Percentiles rank a stretch among this genome's conserved stretches.
Conservation (phyloP, 2,329 filamentous ascomycete genomes). For the Colletotrichum sidae region DNA sequence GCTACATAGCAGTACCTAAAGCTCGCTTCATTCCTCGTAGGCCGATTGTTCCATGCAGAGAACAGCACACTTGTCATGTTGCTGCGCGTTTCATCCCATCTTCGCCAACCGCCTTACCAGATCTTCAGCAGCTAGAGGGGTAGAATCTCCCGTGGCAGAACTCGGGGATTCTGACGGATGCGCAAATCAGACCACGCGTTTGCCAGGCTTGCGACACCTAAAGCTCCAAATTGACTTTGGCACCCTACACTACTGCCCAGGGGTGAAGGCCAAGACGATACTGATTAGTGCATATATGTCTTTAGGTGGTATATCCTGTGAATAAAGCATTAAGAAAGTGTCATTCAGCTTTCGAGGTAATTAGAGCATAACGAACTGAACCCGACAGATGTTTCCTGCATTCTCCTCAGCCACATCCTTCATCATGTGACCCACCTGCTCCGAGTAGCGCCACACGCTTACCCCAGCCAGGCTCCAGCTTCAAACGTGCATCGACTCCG, state of each 20-base stretch:
- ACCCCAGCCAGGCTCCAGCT: slow-evolving; percentile 25
- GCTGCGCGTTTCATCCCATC: slow-evolving; percentile 30
- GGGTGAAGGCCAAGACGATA: slow-evolving; percentile 7
- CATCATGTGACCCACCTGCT: slow-evolving; percentile 24
- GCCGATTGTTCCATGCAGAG: slow-evolving; percentile 18
- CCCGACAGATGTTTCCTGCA: slow-evolving; percentile 1
- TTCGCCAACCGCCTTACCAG: neutral
- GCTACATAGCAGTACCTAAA: neutral
- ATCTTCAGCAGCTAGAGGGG: neutral
- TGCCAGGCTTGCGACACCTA: slow-evolving; percentile 15
- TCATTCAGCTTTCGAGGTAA: no score
- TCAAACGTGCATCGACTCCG: neutral
- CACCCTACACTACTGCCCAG: slow-evolving; percentile 14
- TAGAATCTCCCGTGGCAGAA: neutral
- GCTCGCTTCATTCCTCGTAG: slow-evolving; percentile 1
- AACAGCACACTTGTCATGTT: slow-evolving; percentile 17
- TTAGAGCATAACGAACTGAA: slow-evolving; percentile 4
- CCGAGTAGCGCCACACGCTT: slow-evolving; percentile 12
- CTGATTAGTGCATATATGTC: no score
- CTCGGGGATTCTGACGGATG: neutral
- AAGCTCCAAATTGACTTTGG: slow-evolving; percentile 6
- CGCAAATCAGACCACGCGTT: slow-evolving; percentile 30
- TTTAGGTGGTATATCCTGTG: no score
- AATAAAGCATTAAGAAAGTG: no score
- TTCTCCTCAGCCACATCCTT: neutral